Percentiles rank a stretch among this genome's conserved stretches.
Conservation (phyloP, 1,284 basidiomycete species). For the Moesziomyces globuligerus region DNA sequence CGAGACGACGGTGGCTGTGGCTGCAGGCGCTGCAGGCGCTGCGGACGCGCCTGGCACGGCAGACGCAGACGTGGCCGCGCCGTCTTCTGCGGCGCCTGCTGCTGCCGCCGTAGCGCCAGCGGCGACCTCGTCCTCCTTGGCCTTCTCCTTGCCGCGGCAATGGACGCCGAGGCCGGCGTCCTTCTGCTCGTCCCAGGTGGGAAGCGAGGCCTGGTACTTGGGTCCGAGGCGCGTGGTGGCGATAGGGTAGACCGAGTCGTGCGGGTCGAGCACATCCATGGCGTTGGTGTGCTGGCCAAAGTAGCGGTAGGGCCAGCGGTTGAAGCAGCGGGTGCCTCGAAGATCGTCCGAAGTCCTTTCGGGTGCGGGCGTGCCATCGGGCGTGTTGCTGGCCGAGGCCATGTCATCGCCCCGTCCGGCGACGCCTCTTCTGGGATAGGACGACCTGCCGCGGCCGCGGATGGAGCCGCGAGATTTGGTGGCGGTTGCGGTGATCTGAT, state of each 20-base stretch:
- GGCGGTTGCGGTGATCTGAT: conserved; percentile 20
- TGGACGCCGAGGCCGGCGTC: conserved; percentile 44
- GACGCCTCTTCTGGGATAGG: conserved; percentile 21
- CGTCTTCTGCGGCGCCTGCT: conserved; percentile 37
- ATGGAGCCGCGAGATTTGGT: conserved; percentile 34
- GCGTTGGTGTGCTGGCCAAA: conserved; percentile 92
- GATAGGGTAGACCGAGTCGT: conserved; percentile 93
- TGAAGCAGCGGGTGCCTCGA: conserved; percentile 77
- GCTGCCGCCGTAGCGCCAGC: conserved; percentile 1
- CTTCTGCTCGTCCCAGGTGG: conserved; percentile 60
- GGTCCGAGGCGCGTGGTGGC: conserved; percentile 85
- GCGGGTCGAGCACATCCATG: conserved; percentile 75
- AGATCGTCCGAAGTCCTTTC: conserved; percentile 57
- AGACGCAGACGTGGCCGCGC: too few species aligned
- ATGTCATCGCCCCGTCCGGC: conserved; percentile 27
- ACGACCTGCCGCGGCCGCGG: conserved; percentile 17
- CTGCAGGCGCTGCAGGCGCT: neutral
- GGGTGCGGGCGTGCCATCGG: conserved; percentile 43
- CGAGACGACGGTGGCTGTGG: conserved; percentile 6
- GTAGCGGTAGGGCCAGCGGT: conserved; percentile 95
- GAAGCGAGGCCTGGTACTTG: conserved; percentile 78
- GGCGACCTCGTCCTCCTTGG: conserved; percentile 39
- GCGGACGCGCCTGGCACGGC: conserved; percentile 4
- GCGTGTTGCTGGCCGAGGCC: conserved; percentile 30
- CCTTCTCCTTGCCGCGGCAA: conserved; percentile 21